These are phyloP conservation scores for Tetradesmus obliquus DNA, from an alignment of 139 green algal genomes.

Conservation along the genomic window DNA sequence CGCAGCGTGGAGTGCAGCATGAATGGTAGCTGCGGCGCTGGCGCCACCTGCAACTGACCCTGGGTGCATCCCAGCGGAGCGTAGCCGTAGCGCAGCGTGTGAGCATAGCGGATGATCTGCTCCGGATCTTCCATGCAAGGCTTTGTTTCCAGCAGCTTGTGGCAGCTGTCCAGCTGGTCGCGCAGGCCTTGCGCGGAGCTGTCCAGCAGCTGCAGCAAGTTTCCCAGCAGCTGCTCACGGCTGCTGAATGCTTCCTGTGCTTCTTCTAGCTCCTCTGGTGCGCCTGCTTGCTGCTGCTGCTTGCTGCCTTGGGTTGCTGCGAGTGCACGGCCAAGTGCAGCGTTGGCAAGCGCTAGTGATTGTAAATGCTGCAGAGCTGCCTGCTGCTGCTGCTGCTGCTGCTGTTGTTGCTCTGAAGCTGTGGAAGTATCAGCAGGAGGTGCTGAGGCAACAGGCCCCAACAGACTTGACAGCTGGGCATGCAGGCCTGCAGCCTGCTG, in stretches of 20 bases:
- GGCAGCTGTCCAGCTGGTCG: background rate
- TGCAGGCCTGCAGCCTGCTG: background rate
- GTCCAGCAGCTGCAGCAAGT: background rate
- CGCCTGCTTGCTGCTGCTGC: background rate
- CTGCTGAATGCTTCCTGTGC: background rate
- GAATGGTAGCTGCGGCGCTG: background rate
- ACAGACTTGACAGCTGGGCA: background rate
- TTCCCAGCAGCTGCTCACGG: background rate
- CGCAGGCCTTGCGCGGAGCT: background rate
- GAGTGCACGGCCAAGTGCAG: background rate
- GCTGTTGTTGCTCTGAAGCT: background rate
- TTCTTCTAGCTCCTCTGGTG: background rate
- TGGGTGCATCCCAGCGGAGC: background rate
- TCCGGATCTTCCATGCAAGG: slow-evolving; percentile 1
- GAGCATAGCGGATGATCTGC: background rate
- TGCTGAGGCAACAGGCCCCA: background rate
- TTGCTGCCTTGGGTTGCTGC: background rate
- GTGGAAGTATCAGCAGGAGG: background rate
- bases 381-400: background rate
- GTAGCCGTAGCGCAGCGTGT: slow-evolving; percentile 6
- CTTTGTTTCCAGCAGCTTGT: background rate
- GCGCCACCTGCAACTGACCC: background rate
- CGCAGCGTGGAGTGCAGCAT: slow-evolving; percentile 3
- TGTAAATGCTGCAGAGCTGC: background rate
- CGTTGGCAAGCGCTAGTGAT: background rate